phyloP scores from a whole-genome alignment of 139 green algal species.

The Chlorella sorokiniana region DNA sequence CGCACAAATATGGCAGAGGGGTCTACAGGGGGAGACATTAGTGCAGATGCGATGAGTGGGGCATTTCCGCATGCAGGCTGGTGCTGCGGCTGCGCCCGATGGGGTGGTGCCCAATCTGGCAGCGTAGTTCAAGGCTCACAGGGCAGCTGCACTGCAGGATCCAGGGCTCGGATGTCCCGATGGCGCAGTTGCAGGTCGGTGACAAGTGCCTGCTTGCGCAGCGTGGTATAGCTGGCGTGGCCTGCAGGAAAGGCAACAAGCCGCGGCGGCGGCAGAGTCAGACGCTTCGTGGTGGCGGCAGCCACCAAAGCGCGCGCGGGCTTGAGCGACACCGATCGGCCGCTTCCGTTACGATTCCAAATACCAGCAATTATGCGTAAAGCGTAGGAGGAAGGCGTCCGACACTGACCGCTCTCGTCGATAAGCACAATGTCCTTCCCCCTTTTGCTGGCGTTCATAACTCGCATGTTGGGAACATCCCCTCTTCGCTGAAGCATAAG shows the following conservation, averaged over 20 bases:
- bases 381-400: not conserved
- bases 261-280: not conserved
- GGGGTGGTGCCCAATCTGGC: not conserved
- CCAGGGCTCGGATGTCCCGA: slow-evolving; percentile 33
- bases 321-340: no score
- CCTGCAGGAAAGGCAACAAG: slow-evolving; percentile 1
- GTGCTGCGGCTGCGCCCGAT: not conserved
- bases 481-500: no score
- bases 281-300: not conserved
- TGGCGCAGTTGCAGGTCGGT: slow-evolving; percentile 34
- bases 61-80: not conserved
- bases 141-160: slow-evolving; percentile 33
- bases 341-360: no score
- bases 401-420: not conserved
- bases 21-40: slow-evolving; percentile 24
- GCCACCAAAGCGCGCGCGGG: not conserved
- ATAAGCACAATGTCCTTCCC: slow-evolving; percentile 15
- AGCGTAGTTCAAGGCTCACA: slow-evolving; percentile 8
- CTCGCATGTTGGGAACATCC: no score
- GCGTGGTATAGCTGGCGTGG: slow-evolving; percentile 21
- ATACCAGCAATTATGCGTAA: not conserved
- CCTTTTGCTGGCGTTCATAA: no score
- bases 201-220: slow-evolving; percentile 38
- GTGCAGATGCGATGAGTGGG: not conserved
- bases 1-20: slow-evolving; percentile 33